Conservation (phyloP, 1,284 basidiomycete species). For the Chiua sp. region DNA sequence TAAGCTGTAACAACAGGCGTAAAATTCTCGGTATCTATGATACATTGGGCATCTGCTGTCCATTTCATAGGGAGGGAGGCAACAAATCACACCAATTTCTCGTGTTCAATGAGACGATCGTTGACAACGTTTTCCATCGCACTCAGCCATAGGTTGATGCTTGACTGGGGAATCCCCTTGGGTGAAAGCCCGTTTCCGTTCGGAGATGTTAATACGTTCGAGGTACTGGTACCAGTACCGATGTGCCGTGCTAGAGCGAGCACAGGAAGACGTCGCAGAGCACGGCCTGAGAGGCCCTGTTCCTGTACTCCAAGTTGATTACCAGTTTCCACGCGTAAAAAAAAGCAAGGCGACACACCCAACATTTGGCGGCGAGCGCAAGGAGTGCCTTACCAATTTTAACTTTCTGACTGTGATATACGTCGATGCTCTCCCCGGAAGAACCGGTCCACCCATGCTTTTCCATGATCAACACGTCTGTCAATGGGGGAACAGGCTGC, state of each 20-base stretch:
- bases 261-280: constrained; percentile 89
- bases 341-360: constrained; percentile 49
- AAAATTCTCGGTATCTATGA: background rate
- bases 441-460: constrained; percentile 7
- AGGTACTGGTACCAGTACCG: constrained; percentile 46
- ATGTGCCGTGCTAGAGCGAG: constrained; percentile 89
- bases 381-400: constrained; percentile 67
- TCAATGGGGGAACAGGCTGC: constrained; percentile 67
- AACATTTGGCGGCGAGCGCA: constrained; percentile 71
- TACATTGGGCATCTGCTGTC: background rate
- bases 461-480: constrained; percentile 64
- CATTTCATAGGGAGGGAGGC: background rate
- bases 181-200: constrained; percentile 11
- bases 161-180: constrained; percentile 37
- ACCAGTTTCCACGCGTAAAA: background rate
- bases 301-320: constrained; percentile 38
- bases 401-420: constrained; percentile 36
- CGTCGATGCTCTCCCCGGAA: constrained; percentile 11
- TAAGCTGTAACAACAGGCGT: background rate
- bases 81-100: constrained; percentile 33
- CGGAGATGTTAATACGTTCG: constrained; percentile 12
- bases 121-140: constrained; percentile 80
- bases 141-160: constrained; percentile 71
- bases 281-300: constrained; percentile 89
- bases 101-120: constrained; percentile 58